phyloP scores from a whole-genome alignment of 805 yeast genomes.

The Yamadazyma endophytica region DNA sequence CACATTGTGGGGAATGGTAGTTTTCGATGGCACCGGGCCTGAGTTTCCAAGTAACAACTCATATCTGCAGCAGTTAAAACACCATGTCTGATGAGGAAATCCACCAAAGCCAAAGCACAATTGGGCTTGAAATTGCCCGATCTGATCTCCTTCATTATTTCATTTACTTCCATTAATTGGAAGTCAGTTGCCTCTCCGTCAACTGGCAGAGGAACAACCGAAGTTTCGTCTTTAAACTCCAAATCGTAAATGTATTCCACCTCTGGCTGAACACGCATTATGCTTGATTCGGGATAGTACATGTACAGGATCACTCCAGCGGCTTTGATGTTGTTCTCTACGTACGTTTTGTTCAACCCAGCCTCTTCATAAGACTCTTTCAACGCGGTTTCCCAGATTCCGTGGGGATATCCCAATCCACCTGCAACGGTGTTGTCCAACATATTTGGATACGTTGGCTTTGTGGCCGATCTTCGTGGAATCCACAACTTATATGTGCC shows the following conservation, averaged over 20 bases:
- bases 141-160: slow-evolving; percentile 47
- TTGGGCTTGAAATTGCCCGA: slow-evolving; percentile 81
- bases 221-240: slow-evolving; percentile 40
- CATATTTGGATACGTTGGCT: slow-evolving; percentile 87
- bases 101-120: slow-evolving; percentile 74
- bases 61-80: slow-evolving; percentile 62
- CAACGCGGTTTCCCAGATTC: slow-evolving; percentile 67
- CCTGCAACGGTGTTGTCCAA: slow-evolving; percentile 95
- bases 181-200: slow-evolving; percentile 70
- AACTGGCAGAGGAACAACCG: slow-evolving; percentile 41
- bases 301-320: slow-evolving; percentile 72
- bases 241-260: slow-evolving; percentile 79
- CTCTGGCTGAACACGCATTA: slow-evolving; percentile 80
- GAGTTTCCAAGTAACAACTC: slow-evolving; percentile 59
- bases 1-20: slow-evolving; percentile 59
- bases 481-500: slow-evolving; percentile 66
- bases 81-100: slow-evolving; percentile 87
- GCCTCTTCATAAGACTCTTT: slow-evolving; percentile 94
- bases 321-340: slow-evolving; percentile 39
- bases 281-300: slow-evolving; percentile 33
- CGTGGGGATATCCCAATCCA: slow-evolving; percentile 81
- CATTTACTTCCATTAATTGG: slow-evolving; percentile 54
- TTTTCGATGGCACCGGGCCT: slow-evolving; percentile 57
- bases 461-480: slow-evolving; percentile 72
- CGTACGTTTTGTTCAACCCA: slow-evolving; percentile 55